These are phyloP conservation scores for Lepidium didymum DNA, from an alignment of 345 rosid genomes.

Conservation along the genomic window DNA sequence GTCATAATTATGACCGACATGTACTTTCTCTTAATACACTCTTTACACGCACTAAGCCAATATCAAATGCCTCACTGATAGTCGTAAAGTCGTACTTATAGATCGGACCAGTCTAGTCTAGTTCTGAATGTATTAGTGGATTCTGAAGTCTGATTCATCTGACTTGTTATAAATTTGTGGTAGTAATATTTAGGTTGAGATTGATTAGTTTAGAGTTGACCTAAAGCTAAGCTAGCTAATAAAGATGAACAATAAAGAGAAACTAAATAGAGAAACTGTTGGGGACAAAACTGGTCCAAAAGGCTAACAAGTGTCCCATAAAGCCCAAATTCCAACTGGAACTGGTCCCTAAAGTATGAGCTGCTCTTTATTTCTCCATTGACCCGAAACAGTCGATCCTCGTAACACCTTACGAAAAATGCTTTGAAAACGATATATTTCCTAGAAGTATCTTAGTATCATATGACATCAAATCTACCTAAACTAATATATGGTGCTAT, in stretches of 20 bases:
- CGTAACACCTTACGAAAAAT: background rate
- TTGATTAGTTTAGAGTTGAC: background rate
- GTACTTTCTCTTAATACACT: background rate
- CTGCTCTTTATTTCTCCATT: background rate
- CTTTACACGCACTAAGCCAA: background rate
- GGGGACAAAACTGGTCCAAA: background rate
- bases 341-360: background rate
- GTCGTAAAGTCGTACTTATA: background rate
- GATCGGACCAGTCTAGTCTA: background rate
- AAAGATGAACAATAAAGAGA: background rate
- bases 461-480: too few species aligned
- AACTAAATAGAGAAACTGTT: background rate
- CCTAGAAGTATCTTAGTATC: too few species aligned
- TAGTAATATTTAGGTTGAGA: background rate
- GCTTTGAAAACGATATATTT: too few species aligned
- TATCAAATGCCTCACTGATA: background rate
- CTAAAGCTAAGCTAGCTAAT: background rate
- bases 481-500: too few species aligned
- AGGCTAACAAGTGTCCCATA: background rate
- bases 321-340: background rate
- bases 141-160: background rate
- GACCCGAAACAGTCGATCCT: background rate
- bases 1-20: slow-evolving; percentile 13
- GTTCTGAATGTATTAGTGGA: background rate
- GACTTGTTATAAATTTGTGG: background rate